phyloP scores from a whole-genome alignment of 2,329 filamentous ascomycete genomes.

The Metarhizium album region DNA sequence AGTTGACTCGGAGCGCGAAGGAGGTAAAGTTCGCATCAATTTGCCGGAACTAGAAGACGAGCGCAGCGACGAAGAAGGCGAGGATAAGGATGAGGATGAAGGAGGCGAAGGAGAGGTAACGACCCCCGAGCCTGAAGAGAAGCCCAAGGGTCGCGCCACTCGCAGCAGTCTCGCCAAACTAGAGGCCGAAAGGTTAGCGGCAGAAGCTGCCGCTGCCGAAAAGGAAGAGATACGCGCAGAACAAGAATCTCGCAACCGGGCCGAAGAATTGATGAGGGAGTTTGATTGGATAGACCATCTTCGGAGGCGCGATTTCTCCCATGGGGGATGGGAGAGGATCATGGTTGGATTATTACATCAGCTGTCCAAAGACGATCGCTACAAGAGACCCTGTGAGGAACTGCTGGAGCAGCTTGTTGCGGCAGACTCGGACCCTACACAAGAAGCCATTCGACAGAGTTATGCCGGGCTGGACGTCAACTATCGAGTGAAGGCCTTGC shows the following conservation, averaged over 20 bases:
- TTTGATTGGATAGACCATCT: slow-evolving; percentile 82
- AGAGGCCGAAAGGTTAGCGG: slow-evolving; percentile 59
- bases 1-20: slow-evolving; percentile 62
- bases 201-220: slow-evolving; percentile 45
- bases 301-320: slow-evolving; percentile 70
- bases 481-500: slow-evolving; percentile 64
- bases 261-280: slow-evolving; percentile 61
- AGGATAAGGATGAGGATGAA: slow-evolving; percentile 41
- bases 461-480: slow-evolving; percentile 77
- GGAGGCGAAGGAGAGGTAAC: slow-evolving; percentile 43
- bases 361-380: slow-evolving; percentile 63
- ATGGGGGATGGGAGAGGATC: slow-evolving; percentile 87
- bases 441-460: slow-evolving; percentile 59
- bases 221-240: slow-evolving; percentile 34
- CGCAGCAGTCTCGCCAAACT: slow-evolving; percentile 76
- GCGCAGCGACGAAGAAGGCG: slow-evolving; percentile 55
- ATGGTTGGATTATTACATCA: slow-evolving; percentile 80
- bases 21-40: slow-evolving; percentile 68
- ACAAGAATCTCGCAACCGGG: slow-evolving; percentile 50
- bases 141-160: slow-evolving; percentile 60
- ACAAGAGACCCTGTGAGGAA: slow-evolving; percentile 63
- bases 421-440: slow-evolving; percentile 60
- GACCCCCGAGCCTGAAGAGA: slow-evolving; percentile 61
- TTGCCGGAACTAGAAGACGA: slow-evolving; percentile 66
- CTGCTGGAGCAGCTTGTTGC: slow-evolving; percentile 76